Percentiles rank a stretch among this genome's conserved stretches.
These are phyloP conservation scores for Leersia perrieri DNA, from an alignment of 176 grass and related monocot genomes.

Conservation along the genomic window DNA sequence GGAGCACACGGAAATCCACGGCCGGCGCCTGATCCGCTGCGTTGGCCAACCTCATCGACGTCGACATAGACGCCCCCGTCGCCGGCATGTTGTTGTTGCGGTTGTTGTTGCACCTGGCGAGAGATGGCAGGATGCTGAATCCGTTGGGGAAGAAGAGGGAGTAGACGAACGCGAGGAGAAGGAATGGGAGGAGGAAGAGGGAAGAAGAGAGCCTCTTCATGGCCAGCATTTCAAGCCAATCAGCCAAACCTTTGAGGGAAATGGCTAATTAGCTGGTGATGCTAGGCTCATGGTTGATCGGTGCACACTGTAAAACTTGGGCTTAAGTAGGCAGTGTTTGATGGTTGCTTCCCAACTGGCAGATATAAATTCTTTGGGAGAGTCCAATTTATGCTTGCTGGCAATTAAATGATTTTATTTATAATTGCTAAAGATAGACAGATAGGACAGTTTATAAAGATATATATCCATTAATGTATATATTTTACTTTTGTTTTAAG, in stretches of 20 bases:
- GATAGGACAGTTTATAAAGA: background rate
- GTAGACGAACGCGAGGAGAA: constrained; percentile 17
- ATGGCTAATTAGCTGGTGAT: background rate
- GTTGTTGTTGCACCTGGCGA: background rate
- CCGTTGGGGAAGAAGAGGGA: constrained; percentile 31
- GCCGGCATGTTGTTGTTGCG: background rate
- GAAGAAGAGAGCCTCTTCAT: constrained; percentile 15
- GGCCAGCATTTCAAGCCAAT: background rate
- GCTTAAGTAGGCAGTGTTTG: background rate
- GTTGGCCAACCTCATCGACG: background rate
- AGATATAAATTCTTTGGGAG: background rate
- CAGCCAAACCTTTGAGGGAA: background rate
- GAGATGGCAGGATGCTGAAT: constrained; percentile 13
- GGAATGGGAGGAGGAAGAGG: constrained; percentile 15
- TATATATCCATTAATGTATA: too few species aligned
- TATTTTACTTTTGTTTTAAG: too few species aligned
- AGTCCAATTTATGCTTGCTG: background rate
- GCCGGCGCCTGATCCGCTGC: background rate
- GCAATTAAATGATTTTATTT: background rate
- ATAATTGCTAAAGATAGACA: background rate
- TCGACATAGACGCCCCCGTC: too few species aligned
- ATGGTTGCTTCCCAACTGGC: background rate
- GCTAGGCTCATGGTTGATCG: background rate
- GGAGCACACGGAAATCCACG: constrained; percentile 32
- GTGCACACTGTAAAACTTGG: background rate